Base-by-base conservation (phyloP, 129 eudicot species). In the Chrysanthemum makinoi region DNA sequence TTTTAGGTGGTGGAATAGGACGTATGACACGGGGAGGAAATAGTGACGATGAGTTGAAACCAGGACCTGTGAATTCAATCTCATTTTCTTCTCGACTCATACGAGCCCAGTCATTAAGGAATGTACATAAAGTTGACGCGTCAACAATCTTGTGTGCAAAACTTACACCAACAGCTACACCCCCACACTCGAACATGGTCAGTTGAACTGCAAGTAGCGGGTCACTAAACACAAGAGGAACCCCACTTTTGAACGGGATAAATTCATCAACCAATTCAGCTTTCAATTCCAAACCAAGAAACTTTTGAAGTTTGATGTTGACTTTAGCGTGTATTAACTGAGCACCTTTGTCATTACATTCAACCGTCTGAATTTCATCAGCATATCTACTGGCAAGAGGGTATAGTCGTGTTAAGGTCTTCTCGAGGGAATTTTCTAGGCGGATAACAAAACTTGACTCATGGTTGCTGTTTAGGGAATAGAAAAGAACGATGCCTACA, bases 301-400 rank as follows among this genome's bases (percentile, higher is more conserved):
- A 2, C 14, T 67, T 59, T 7, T 67, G 20, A 20, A 67, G 47
- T 63, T 5, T 70, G 17, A 18, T 19, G 57, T 66, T 24, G 26
- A 63, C 30, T 33, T 58, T 57, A 16, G 75, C 81, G 10, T 52
- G 43, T 6, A 80, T 11, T 39, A 69, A 70, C 18, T 70, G 74
- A 20, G 53, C 78, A 9, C 85, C 85, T 60, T 67, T 54, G 30
- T 76, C 85, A 22, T 53, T 81, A 17, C 78, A 70, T 58, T 81
- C 78, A 44, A 76, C 30, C 5, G 33, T 4, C 7, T 19, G 35
- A 1, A 10, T 53, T n/a, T 52, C 63, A 11, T 54, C 47, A 2
- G 39, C 66, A 2, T 72, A 75, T 30, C 81, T 65, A 15, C 81
- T 81, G 2, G 78, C 85, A 26, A 76, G 53, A 28, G 85, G 85